These are phyloP conservation scores for Vararia minispora DNA, from an alignment of 768 basidiomycete genomes.

Conservation along the genomic window DNA sequence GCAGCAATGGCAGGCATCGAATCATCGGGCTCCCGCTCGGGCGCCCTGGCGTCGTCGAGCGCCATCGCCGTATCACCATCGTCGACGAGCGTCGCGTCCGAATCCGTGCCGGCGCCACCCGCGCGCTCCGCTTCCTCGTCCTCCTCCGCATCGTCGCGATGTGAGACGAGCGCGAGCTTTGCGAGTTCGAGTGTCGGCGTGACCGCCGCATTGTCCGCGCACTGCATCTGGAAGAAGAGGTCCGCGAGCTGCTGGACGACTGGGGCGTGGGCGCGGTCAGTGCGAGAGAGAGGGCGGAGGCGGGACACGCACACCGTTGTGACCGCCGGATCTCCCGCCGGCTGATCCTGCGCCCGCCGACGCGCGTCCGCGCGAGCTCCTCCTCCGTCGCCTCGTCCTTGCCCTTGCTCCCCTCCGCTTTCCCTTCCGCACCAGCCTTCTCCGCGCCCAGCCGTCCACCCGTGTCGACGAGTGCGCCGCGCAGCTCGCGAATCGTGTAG, in stretches of 20 bases:
- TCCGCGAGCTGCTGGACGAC: conserved; percentile 74
- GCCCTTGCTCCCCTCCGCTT: conserved; percentile 42
- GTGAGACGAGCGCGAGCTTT: conserved; percentile 83
- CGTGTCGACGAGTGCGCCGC: conserved; percentile 67
- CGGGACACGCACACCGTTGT: conserved; percentile 50
- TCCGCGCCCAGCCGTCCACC: too few species aligned
- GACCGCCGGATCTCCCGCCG: conserved; percentile 74
- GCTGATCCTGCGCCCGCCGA: conserved; percentile 79
- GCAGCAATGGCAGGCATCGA: conserved; percentile 9
- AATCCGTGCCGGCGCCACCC: conserved; percentile 68
- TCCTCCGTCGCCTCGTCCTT: conserved; percentile 72
- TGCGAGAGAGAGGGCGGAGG: conserved; percentile 1
- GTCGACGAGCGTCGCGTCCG: conserved; percentile 81
- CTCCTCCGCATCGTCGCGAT: conserved; percentile 83
- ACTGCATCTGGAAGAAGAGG: conserved; percentile 70
- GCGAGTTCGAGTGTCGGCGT: conserved; percentile 82
- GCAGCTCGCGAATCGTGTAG: conserved; percentile 87
- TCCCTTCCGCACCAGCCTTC: conserved; percentile 42
- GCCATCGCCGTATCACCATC: conserved; percentile 39
- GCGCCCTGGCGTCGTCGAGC: conserved; percentile 20
- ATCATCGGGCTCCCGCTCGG: too few species aligned
- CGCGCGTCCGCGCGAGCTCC: conserved; percentile 72
- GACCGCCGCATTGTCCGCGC: conserved; percentile 50
- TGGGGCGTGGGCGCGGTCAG: conserved; percentile 21
- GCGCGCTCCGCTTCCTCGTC: conserved; percentile 59